Conservation (phyloP, 1,284 basidiomycete genomes). For the Ceratobasidium papillatum region DNA sequence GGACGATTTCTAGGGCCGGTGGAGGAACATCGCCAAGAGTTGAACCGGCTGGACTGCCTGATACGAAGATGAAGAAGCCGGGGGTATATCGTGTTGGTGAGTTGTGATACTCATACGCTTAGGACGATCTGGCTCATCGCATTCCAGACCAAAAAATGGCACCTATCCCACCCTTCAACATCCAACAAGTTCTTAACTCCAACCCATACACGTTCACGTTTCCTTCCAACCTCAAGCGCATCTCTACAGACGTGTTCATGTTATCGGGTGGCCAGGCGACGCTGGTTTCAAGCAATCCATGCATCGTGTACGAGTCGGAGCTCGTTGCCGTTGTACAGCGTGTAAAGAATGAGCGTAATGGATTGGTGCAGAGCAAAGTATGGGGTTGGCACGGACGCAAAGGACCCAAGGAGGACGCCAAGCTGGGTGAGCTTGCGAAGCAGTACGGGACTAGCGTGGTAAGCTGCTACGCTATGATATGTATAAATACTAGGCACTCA, state of each 20-base stretch:
- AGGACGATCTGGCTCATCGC: neutral
- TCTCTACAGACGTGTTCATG: constrained; percentile 74
- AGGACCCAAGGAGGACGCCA: constrained; percentile 67
- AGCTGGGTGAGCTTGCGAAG: constrained; percentile 71
- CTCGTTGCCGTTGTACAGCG: constrained; percentile 72
- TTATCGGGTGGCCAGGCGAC: constrained; percentile 62
- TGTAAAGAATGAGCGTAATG: constrained; percentile 66
- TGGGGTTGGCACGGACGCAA: constrained; percentile 77
- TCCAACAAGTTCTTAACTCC: constrained; percentile 55
- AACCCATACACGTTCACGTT: constrained; percentile 46
- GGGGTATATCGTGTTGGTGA: constrained; percentile 22
- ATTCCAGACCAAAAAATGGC: constrained; percentile 56
- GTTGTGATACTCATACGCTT: neutral
- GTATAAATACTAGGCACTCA: constrained; percentile 12
- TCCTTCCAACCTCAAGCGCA: constrained; percentile 56
- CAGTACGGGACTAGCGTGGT: constrained; percentile 73
- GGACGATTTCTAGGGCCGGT: constrained; percentile 31
- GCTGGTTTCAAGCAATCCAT: constrained; percentile 55
- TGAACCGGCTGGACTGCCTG: neutral
- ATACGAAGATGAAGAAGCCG: neutral
- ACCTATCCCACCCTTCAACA: constrained; percentile 61
- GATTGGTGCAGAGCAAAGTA: constrained; percentile 71
- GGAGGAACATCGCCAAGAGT: neutral
- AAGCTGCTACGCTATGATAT: constrained; percentile 46
- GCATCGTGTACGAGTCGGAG: constrained; percentile 77